Base-by-base conservation (phyloP, 306 rosid species). In the Vigna angularis region DNA sequence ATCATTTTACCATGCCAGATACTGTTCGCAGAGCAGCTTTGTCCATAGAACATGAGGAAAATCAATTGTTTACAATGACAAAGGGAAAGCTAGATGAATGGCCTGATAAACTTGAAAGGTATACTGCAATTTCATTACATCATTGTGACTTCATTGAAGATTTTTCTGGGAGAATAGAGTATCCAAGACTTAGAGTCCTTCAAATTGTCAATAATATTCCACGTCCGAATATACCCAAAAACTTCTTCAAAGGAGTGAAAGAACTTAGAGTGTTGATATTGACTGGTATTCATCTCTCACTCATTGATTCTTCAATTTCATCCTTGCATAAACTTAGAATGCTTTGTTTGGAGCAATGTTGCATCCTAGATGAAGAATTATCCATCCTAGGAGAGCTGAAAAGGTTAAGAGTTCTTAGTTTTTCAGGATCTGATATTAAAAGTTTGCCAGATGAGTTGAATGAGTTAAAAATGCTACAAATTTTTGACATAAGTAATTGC, bases 131-230 rank as follows among this genome's bases (percentile, higher is more conserved):
- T 49, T 14, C 18, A 7, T 51, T 51, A 51, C 56, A 51, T 6
- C 22, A 55, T 9, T 18, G 62, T 55, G 57, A 52, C 18, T 6
- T 73, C 30, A 44, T 26, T 53, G 26, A 12, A 5, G 49, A 24
- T 9, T 61, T 77, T 28, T 68, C 68, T 55, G 1, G 7, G 17
- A 22, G 58, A 3, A 6, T 67, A n/a, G 10, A n/a, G 0, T 67
- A 48, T n/a, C 56, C 58, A 5, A 40, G 58, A 26, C 81, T 66
- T n/a, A 38, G 30, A 68, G 30, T 68, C 34, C 68, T 68, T 15
- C 58, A 42, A 5, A 1, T 77, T 55, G 48, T 42, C 64, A 77
- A 18, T 32, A 77, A 55, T 3, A 32, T 26, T 45, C 30, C 45
- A 15, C 10, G 1, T 58, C 32, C 59, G 0, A 16, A 16, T 45